Conservation (phyloP, 768 basidiomycete genomes). For the Termitomyces sp. region DNA sequence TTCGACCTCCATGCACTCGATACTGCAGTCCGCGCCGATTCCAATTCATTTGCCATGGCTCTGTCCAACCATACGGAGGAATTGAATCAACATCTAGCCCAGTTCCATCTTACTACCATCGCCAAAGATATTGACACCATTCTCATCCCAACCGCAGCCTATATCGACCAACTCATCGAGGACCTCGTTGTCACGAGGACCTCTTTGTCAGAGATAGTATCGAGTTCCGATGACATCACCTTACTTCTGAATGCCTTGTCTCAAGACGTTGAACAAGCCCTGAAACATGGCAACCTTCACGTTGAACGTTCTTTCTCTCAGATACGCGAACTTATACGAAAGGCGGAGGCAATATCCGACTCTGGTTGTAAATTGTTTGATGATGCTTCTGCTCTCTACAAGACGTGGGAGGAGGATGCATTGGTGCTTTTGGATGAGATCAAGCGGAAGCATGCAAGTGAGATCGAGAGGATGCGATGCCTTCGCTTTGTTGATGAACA, state of each 20-base stretch:
- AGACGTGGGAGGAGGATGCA: constrained; percentile 44
- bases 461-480: constrained; percentile 37
- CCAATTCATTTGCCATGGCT: constrained; percentile 64
- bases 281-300: constrained; percentile 28
- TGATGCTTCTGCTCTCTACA: constrained; percentile 46
- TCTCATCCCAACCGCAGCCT: constrained; percentile 30
- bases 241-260: constrained; percentile 34
- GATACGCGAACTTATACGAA: constrained; percentile 50
- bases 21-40: constrained; percentile 61
- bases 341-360: constrained; percentile 49
- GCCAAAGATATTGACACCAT: constrained; percentile 51
- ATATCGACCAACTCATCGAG: constrained; percentile 35
- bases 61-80: constrained; percentile 52
- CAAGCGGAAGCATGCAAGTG: constrained; percentile 37
- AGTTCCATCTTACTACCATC: constrained; percentile 48
- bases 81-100: constrained; percentile 43
- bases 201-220: constrained; percentile 25
- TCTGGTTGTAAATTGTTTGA: constrained; percentile 48
- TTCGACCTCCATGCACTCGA: constrained; percentile 62
- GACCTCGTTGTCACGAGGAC: constrained; percentile 37
- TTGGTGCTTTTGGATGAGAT: constrained; percentile 38
- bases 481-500: constrained; percentile 31
- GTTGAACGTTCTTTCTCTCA: constrained; percentile 48
- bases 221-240: constrained; percentile 24
- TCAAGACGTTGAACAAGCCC: constrained; percentile 30